Base-by-base conservation (phyloP, 2,329 filamentous ascomycete genomes). In the Zymoseptoria brevis region DNA sequence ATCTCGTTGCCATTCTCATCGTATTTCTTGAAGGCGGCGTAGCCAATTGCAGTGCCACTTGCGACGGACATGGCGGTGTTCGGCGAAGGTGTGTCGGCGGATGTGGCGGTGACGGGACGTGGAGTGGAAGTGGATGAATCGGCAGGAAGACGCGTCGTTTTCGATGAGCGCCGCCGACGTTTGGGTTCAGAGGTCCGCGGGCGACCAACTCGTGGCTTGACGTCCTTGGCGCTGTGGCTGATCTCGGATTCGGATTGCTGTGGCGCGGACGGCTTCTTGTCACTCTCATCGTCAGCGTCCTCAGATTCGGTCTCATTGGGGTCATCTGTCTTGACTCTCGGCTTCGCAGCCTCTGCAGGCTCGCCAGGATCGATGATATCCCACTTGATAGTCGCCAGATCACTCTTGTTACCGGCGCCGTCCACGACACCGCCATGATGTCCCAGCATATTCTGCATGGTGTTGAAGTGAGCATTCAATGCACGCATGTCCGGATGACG, bases 331-430 rank as follows among this genome's bases (percentile, higher is more conserved):
- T 53, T 53, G 29, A 49, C 55, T 2, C 45, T 56, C 48, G 63
- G 51, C 29, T 63, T 61, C 9, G 61, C 59, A 21, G 66, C 63
- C 48, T 67, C 63, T n/a, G 60, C 56, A 41, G 79, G 79, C 7
- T 75, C 75, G 45, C 79, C 80, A 21, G 82, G 81, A 67, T 87
- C 84, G 21, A 87, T 78, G 2, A 84, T 62, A 67, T 85, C 81
- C 84, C 84, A 87, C 57, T 79, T 76, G 54, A 87, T 78, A 0
- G 82, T 86, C 30, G 75, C 77, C 11, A 87, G 71, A 68, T 87
- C 83, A 55, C 66, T 69, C 53, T 68, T 65, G 59, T 70, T 69
- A 19, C 69, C 70, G 54, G 64, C 60, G 8, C 71, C 68, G 50
- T 66, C 67, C 4, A 84, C 73, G 13, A 70, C 68, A 16, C 67